Evolutionary conservation across 2,329 filamentous ascomycete species (phyloP).

Genomic region (Ophiostoma ips): DNA sequence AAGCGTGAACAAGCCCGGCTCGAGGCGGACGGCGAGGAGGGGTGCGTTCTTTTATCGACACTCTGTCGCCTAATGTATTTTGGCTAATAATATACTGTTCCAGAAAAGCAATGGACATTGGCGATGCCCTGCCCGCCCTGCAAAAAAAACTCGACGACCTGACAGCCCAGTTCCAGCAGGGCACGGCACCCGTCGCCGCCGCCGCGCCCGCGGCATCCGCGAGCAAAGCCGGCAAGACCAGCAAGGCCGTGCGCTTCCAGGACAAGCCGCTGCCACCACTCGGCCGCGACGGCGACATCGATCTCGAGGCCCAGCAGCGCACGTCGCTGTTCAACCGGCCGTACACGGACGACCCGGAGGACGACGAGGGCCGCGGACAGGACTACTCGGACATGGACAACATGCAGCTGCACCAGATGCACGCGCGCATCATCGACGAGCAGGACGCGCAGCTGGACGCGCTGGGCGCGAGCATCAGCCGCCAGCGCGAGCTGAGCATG

Average conservation of each 20-base stretch:
- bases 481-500: conserved; percentile 85
- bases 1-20: conserved; percentile 50
- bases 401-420: conserved; percentile 74
- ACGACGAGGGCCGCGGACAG: conserved; percentile 27
- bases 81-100: conserved; percentile 5
- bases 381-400: conserved; percentile 46
- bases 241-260: conserved; percentile 77
- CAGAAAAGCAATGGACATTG: conserved; percentile 34
- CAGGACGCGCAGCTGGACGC: conserved; percentile 90
- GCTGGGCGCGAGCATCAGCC: conserved; percentile 70
- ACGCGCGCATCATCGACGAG: conserved; percentile 65
- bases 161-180: conserved; percentile 65
- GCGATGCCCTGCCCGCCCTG: conserved; percentile 53
- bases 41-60: no score
- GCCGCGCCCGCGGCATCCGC: neutral
- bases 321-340: conserved; percentile 31
- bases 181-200: conserved; percentile 29
- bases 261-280: conserved; percentile 48
- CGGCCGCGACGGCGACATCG: conserved; percentile 20
- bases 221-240: conserved; percentile 19
- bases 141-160: conserved; percentile 65
- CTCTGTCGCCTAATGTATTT: no score
- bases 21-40: conserved; percentile 48
- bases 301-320: conserved; percentile 22
- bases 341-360: conserved; percentile 57